phyloP scores from a whole-genome alignment of 768 basidiomycete genomes.

The Cyclocybe cylindracea region DNA sequence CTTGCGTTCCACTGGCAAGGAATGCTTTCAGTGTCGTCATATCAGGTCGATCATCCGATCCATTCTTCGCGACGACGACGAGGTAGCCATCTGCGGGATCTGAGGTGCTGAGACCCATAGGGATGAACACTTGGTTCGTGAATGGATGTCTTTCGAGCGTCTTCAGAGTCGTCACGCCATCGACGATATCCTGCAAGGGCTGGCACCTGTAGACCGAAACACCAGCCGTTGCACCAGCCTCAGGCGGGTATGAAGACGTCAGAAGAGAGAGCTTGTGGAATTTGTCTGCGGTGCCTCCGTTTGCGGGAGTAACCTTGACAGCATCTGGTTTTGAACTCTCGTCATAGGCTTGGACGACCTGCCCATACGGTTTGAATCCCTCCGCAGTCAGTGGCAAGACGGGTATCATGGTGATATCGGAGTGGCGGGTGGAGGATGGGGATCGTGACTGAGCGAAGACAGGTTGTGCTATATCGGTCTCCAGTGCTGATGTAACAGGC shows the following conservation, averaged over 20 bases:
- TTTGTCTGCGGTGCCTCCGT: slow-evolving; percentile 88
- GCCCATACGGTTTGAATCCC: slow-evolving; percentile 86
- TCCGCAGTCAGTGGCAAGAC: slow-evolving; percentile 78
- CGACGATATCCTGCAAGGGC: slow-evolving; percentile 44
- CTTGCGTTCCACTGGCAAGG: slow-evolving; percentile 77
- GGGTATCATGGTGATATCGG: slow-evolving; percentile 39
- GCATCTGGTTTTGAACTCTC: slow-evolving; percentile 65
- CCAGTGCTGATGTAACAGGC: slow-evolving; percentile 2
- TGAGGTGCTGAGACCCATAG: slow-evolving; percentile 71
- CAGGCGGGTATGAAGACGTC: slow-evolving; percentile 62
- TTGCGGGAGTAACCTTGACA: slow-evolving; percentile 76
- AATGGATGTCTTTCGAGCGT: slow-evolving; percentile 88
- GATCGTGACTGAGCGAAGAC: slow-evolving; percentile 6
- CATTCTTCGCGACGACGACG: slow-evolving; percentile 86
- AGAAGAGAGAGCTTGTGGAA: slow-evolving; percentile 89
- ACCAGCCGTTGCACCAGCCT: slow-evolving; percentile 56
- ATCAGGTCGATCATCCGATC: slow-evolving; percentile 75
- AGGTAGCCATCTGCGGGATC: slow-evolving; percentile 64
- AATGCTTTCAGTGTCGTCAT: slow-evolving; percentile 78
- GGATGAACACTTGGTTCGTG: slow-evolving; percentile 92
- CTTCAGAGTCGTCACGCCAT: slow-evolving; percentile 57
- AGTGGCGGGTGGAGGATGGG: slow-evolving; percentile 6
- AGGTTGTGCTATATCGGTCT: background rate
- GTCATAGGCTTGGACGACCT: slow-evolving; percentile 90
- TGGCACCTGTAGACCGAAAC: slow-evolving; percentile 87